Base-by-base conservation (phyloP, 2,329 filamentous ascomycete species). In the Cadophora luteo-olivacea region DNA sequence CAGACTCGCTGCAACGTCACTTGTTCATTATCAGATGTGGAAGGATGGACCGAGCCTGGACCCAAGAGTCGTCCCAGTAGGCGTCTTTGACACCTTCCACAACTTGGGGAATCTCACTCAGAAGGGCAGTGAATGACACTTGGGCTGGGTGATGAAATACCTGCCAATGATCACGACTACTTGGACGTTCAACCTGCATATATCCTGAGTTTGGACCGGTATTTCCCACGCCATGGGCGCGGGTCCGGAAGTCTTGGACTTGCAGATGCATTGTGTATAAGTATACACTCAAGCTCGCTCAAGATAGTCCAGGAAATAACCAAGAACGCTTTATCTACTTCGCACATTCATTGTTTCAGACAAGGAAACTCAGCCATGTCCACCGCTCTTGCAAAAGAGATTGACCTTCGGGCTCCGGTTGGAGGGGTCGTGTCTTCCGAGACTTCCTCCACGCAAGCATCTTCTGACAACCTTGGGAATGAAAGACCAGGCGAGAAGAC, bases 331-430 rank as follows among this genome's bases (percentile, higher is more conserved):
- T 36, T 4, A 1, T 58, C 38, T 19, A 33, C 12, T 61, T 61
- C 11, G 24, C n/a, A 25, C n/a, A n/a, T 12, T 11, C 3, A 45
- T 25, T 24, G 25, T 22, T 45, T 14, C 11, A n/a, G 12, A 32
- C 14, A 41, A 29, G 19, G 19, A 32, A 8, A 51, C 16, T 0
- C 48, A 51, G 52, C 14, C 22, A 69, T 69, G 68, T 67, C 68
- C 6, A 69, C 68, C 22, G 61, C 61, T n/a, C 65, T 69, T 29
- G 68, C 65, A 2, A 69, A 64, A 51, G 57, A 64, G 2, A 67
- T 67, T 45, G 61, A 67, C 33, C 48, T 61, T 25, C 41, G 41
- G 22, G 24, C 49, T 57, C 64, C 61, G 11, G 19, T 22, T 19
- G 68, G 64, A 29, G 54, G 52, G 5, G 45, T 60, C 12, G 25